Conservation (phyloP, 768 basidiomycete genomes). For the Russula compacta region DNA sequence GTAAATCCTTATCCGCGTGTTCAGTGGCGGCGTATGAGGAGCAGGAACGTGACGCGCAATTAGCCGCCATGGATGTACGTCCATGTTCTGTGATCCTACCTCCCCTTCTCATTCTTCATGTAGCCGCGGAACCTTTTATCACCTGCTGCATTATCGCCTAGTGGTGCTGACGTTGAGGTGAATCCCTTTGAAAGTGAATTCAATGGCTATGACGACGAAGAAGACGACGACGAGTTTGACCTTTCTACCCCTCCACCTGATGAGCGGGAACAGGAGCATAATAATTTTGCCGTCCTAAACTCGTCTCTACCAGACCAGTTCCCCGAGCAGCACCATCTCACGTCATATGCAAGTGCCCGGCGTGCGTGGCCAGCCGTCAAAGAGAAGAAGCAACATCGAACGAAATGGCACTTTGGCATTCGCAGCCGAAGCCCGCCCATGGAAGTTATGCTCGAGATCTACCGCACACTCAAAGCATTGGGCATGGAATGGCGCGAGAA, state of each 20-base stretch:
- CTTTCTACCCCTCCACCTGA: conserved; percentile 34
- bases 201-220: conserved; percentile 40
- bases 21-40: conserved; percentile 72
- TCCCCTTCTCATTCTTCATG: conserved; percentile 1
- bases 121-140: conserved; percentile 68
- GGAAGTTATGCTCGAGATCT: conserved; percentile 99
- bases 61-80: conserved; percentile 74
- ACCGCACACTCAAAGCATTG: conserved; percentile 78
- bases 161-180: conserved; percentile 51
- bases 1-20: conserved; percentile 16
- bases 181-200: conserved; percentile 81
- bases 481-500: conserved; percentile 99
- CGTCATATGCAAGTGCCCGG: conserved; percentile 53
- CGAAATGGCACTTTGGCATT: conserved; percentile 98
- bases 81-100: neutral
- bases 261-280: conserved; percentile 34
- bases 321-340: conserved; percentile 61
- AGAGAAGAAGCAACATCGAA: conserved; percentile 65
- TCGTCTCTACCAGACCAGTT: conserved; percentile 64
- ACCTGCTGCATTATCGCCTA: conserved; percentile 56
- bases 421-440: conserved; percentile 90
- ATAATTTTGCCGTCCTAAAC: conserved; percentile 82
- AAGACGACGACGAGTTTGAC: conserved; percentile 48
- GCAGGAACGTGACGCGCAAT: conserved; percentile 74
- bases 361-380: conserved; percentile 36